Evolutionary conservation across 208 protist species (phyloP).

Genomic region (Crithidia acanthocephali): DNA sequence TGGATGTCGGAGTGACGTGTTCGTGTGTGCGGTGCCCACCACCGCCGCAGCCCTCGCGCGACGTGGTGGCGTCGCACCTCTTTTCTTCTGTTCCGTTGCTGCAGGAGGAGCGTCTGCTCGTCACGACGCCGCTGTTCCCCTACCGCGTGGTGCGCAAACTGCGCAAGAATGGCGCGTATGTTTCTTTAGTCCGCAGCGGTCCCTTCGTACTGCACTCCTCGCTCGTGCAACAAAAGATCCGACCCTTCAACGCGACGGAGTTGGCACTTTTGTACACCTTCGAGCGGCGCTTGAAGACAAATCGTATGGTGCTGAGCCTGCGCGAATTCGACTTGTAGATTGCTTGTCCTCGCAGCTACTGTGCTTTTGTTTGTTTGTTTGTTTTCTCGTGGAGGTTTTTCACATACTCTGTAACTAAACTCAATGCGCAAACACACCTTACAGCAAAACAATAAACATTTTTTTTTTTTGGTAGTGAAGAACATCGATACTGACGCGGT

Average conservation of each 20-base stretch:
- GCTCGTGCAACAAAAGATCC: constrained; percentile 43
- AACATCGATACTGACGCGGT: no score
- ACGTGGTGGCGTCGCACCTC: constrained; percentile 24
- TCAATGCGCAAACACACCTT: no score
- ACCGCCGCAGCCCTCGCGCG: constrained; percentile 10
- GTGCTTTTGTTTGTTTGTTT: no score
- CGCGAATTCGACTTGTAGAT: constrained; percentile 61
- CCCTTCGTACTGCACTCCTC: constrained; percentile 64
- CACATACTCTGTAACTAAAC: no score
- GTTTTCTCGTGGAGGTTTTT: no score
- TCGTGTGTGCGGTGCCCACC: constrained; percentile 38
- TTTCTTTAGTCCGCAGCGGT: constrained; percentile 70
- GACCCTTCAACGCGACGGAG: constrained; percentile 56
- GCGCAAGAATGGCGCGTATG: constrained; percentile 51
- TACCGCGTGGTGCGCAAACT: constrained; percentile 63
- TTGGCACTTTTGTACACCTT: constrained; percentile 86
- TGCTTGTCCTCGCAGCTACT: no score
- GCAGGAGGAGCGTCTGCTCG: constrained; percentile 51
- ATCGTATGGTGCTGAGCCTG: constrained; percentile 81
- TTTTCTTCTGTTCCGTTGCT: constrained; percentile 22
- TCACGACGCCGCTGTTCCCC: constrained; percentile 77
- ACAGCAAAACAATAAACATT: no score
- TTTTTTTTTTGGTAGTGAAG: no score
- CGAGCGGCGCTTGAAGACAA: constrained; percentile 81
- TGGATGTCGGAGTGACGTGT: constrained; percentile 56